phyloP scores from a whole-genome alignment of 768 basidiomycete species.

The Suillus subluteus region DNA sequence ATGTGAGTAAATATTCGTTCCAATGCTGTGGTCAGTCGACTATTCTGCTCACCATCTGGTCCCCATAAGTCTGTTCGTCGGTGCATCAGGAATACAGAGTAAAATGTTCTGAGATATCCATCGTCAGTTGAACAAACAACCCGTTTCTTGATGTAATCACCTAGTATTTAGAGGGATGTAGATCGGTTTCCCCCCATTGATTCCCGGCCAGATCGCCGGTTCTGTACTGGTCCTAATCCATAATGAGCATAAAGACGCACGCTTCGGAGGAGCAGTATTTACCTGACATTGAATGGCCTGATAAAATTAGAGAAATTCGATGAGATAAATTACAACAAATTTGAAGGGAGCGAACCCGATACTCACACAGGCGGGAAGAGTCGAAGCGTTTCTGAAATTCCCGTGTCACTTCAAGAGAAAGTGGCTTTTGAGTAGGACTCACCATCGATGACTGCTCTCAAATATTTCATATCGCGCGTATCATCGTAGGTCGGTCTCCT shows the following conservation, averaged over 20 bases:
- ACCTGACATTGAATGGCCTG: constrained; percentile 33
- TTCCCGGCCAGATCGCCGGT: constrained; percentile 26
- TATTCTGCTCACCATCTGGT: constrained; percentile 51
- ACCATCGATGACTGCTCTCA: constrained; percentile 43
- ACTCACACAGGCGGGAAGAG: constrained; percentile 36
- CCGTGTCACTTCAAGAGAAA: not conserved
- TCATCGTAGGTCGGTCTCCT: constrained; percentile 35
- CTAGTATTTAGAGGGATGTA: constrained; percentile 37
- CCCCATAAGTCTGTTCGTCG: constrained; percentile 68
- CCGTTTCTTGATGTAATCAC: constrained; percentile 20
- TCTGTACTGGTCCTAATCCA: constrained; percentile 26
- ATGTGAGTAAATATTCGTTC: not conserved
- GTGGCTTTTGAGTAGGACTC: constrained; percentile 1
- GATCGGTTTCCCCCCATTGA: constrained; percentile 29
- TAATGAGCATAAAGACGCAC: not conserved
- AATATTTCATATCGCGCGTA: constrained; percentile 42
- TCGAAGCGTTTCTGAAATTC: constrained; percentile 32
- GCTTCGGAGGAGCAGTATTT: not conserved
- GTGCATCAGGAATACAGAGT: constrained; percentile 61
- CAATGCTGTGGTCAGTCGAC: not conserved
- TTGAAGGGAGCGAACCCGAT: not conserved
- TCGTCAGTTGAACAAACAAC: not conserved
- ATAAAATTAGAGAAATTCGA: too few relatives aligned
- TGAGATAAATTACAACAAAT: not conserved
- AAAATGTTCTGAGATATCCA: constrained; percentile 37